Base-by-base conservation (phyloP, 2,329 filamentous ascomycete species). In the Fusarium nematophilum region DNA sequence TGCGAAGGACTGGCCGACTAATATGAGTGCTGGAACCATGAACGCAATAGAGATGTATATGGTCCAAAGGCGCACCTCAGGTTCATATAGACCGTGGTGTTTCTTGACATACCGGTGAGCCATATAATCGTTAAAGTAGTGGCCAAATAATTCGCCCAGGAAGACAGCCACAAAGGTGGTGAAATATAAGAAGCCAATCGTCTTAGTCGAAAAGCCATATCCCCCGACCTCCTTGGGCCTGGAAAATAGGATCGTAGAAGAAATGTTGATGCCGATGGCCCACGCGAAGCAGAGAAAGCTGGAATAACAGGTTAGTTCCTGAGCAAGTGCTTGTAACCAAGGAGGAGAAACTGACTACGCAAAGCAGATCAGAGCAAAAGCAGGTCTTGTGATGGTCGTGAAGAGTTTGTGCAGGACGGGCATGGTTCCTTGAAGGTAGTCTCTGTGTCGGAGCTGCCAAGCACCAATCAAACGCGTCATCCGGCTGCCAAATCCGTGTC, bases 101-200 rank as follows among this genome's bases (percentile, higher is more conserved):
- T 69, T 66, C 3, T 37, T 17, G 1, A 21, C 13, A 21, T 37
- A 37, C 73, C 66, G 14, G 65, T 72, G 4, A 79, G 81, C 14
- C 84, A 68, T 2, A 17, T 73, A 58, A 62, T 86, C 84, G 69
- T 86, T 82, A 4, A 86, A 72, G 78, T 78, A 85, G 71, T 86
- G 84, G 11, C 84, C 84, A 4, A 74, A 67, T 0, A 81, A 47
- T 71, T 85, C 82, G 21, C 83, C 85, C 2, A 86, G 71, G 9
- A 84, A 68, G 1, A 80, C 78, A 4, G 78, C 84, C 3, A 85
- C 77, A 21, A 86, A 76, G 8, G 82, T 81, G 0, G 82, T 81
- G 66, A 87, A 85, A 71, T 87, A 86, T 67, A 86, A 84, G 72
- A 70, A 78, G 64, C 81, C 84, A 46, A 85, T 81, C 50, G 81